These are phyloP conservation scores for Arthrobotrys iridis DNA, from an alignment of 2,329 filamentous ascomycete species.

Conservation along the genomic window DNA sequence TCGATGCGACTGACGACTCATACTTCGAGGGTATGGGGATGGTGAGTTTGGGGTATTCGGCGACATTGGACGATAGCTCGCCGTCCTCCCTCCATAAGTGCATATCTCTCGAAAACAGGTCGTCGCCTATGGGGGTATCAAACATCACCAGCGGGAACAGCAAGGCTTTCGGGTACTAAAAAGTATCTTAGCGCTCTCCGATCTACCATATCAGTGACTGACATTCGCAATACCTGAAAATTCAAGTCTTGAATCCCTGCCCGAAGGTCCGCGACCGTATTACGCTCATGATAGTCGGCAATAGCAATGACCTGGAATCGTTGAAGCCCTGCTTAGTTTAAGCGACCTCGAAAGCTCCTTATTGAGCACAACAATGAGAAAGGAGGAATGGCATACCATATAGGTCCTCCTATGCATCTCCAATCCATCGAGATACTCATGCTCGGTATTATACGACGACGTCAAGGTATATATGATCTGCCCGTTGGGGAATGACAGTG, in stretches of 20 bases:
- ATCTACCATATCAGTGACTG: background rate
- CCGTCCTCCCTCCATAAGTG: conserved; percentile 45
- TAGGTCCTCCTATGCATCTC: conserved; percentile 58
- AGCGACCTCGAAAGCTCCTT: conserved; percentile 27
- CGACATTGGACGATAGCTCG: conserved; percentile 39
- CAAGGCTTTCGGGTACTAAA: conserved; percentile 79
- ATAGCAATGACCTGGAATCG: conserved; percentile 74
- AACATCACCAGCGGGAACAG: conserved; percentile 83
- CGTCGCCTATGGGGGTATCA: conserved; percentile 69
- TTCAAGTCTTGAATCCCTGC: conserved; percentile 44
- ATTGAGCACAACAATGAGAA: conserved; percentile 3
- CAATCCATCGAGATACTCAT: conserved; percentile 58
- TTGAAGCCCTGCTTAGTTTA: conserved; percentile 46
- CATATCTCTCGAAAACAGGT: conserved; percentile 63
- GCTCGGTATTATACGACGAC: conserved; percentile 78
- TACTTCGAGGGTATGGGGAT: conserved; percentile 74
- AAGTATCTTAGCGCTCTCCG: background rate
- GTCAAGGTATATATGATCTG: conserved; percentile 88
- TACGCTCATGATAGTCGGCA: conserved; percentile 79
- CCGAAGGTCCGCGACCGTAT: conserved; percentile 58
- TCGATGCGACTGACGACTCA: conserved; percentile 77
- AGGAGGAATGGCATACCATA: conserved; percentile 41
- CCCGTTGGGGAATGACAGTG: conserved; percentile 84
- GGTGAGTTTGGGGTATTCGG: conserved; percentile 66
- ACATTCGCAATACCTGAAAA: conserved; percentile 31